These are phyloP conservation scores for Allomyces arbusculus DNA, from an alignment of 192 early-diverging fungal species.

Conservation along the genomic window DNA sequence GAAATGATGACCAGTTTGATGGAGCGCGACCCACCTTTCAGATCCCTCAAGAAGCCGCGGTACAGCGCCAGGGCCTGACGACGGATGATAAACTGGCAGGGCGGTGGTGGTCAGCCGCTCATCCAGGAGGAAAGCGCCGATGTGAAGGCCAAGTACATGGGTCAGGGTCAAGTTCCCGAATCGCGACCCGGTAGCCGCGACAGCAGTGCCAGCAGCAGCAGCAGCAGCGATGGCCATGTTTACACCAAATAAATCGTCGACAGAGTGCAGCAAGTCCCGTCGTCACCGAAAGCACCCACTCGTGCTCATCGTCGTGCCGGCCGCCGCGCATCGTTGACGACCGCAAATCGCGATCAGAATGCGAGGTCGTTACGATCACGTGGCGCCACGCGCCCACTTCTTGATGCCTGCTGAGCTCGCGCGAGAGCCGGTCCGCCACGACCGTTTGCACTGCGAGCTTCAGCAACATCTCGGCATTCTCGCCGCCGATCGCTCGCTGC, in stretches of 20 bases:
- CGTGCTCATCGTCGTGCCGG: no score
- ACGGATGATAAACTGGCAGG: neutral
- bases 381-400: neutral
- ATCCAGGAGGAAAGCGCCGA: neutral
- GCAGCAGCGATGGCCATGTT: neutral
- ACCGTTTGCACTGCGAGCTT: no score
- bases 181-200: neutral
- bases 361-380: neutral
- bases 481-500: no score
- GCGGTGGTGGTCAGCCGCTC: neutral
- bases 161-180: neutral
- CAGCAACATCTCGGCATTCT: no score
- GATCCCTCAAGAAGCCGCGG: neutral
- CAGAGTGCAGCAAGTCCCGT: neutral
- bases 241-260: neutral
- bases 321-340: no score
- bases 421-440: neutral
- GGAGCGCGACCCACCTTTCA: neutral
- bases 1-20: neutral
- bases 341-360: neutral
- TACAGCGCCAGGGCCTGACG: neutral
- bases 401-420: neutral
- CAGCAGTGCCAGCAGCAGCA: neutral
- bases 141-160: neutral
- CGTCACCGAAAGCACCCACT: no score